Base-by-base conservation (phyloP, 179 eudicot genomes). In the Spinacia oleracea region DNA sequence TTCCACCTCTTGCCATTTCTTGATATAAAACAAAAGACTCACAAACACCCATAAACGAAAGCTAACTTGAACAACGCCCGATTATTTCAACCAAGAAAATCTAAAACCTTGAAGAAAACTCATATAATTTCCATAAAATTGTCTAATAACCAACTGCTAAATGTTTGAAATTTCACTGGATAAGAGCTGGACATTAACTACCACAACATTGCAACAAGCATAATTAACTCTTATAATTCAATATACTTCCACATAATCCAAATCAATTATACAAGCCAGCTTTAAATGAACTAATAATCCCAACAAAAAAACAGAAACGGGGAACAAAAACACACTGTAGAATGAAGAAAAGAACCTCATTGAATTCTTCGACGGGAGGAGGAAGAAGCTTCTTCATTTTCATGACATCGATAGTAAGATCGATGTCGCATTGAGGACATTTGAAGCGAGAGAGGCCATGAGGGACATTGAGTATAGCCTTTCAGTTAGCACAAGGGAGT, bases 401-500 rank as follows among this genome's bases (percentile, higher is more conserved):
- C 7, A 96, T 89, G 14, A 91, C 74, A 78, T 96, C 96, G 32
- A 96, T 88, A 3, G 92, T 93, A 9, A 93, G 96, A 60, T 90
- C 93, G 29, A 90, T 78, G 3, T 81, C 85, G 67, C 99, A 96
- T 81, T 96, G 99, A 35, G 99, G 99, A 58, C 99, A 96, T 71
- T 87, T 81, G 38, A 96, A 96, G 43, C 96, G 82, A 1, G 92
- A 75, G 29, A 96, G 84, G 4, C 99, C 99, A 68, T 96, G 93
- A 1, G 99, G 99, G 53, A 96, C 98, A 78, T 94, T 96, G 42
- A 96, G 93, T 16, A 93, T 83, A 48, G 98, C 98, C 87, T 96
- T 96, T 51, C 99, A 96, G 62, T 90, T 87, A 31, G 97, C 98
- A 74, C 99, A 96, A 9, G 98, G 98, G 0, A 96, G 89, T 88